Percentiles rank a stretch among this genome's conserved stretches.
Evolutionary conservation across 192 early-diverging fungal species (phyloP).

Genomic region (Podila epigama): DNA sequence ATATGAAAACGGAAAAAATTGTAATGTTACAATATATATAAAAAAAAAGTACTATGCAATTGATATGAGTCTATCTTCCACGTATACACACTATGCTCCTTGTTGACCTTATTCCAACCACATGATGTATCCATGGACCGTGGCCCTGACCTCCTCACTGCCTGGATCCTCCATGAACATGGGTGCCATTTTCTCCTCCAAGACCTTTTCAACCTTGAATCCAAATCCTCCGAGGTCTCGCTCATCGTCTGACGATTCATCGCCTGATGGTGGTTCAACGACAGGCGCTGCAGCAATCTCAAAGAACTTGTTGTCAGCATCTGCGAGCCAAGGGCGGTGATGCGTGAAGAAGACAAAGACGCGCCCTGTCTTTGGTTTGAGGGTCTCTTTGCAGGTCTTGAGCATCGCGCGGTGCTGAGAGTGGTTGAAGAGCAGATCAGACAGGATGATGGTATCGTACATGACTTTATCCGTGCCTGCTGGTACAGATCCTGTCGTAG

Average conservation of each 20-base stretch:
- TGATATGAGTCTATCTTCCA: neutral
- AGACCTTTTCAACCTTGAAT: conserved; percentile 72
- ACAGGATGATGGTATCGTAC: conserved; percentile 86
- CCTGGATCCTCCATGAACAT: conserved; percentile 94
- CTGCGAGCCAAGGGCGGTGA: conserved; percentile 81
- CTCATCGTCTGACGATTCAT: conserved; percentile 53
- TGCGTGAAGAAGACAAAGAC: conserved; percentile 85
- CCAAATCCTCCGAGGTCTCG: conserved; percentile 62
- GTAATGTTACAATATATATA: neutral
- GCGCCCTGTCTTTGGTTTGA: conserved; percentile 65
- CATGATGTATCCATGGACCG: conserved; percentile 78
- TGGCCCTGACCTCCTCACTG: conserved; percentile 75
- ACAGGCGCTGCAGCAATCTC: conserved; percentile 62
- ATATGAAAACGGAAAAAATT: neutral
- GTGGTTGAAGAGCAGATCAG: conserved; percentile 90
- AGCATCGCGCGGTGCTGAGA: conserved; percentile 83
- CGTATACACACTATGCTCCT: neutral
- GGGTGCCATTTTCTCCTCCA: conserved; percentile 70
- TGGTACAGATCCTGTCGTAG: neutral
- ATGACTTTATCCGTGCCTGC: conserved; percentile 21
- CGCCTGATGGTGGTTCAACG: conserved; percentile 17
- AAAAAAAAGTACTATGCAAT: neutral
- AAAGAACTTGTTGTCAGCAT: conserved; percentile 86
- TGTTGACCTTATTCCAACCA: conserved; percentile 19
- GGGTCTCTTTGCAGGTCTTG: conserved; percentile 65